These are phyloP conservation scores for Vitis vinifera DNA, from an alignment of 164 flowering plant genomes.

Conservation along the genomic window ASM3070453v1 NC_081811.1:24998001-24998500, in stretches of 20 bases:
- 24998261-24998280: neutral
- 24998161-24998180: conserved; percentile 76
- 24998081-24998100: neutral
- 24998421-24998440: too few relatives aligned
- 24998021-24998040: neutral
- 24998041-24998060: neutral
- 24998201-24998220: conserved; percentile 96
- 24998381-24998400: too few relatives aligned
- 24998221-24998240: conserved; percentile 94
- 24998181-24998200: conserved; percentile 97
- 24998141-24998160: conserved; percentile 88
- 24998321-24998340: too few relatives aligned
- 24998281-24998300: too few relatives aligned
- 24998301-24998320: too few relatives aligned
- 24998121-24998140: conserved; percentile 94
- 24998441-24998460: neutral
- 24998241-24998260: conserved; percentile 69
- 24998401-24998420: too few relatives aligned
- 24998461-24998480: neutral
- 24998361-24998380: too few relatives aligned
- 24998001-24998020: neutral
- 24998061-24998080: neutral
- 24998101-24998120: conserved; percentile 8
- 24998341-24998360: too few relatives aligned
- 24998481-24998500: neutral